These are phyloP conservation scores for Clitopilus passeckerianus DNA, from an alignment of 768 basidiomycete genomes.

Conservation along the genomic window DNA sequence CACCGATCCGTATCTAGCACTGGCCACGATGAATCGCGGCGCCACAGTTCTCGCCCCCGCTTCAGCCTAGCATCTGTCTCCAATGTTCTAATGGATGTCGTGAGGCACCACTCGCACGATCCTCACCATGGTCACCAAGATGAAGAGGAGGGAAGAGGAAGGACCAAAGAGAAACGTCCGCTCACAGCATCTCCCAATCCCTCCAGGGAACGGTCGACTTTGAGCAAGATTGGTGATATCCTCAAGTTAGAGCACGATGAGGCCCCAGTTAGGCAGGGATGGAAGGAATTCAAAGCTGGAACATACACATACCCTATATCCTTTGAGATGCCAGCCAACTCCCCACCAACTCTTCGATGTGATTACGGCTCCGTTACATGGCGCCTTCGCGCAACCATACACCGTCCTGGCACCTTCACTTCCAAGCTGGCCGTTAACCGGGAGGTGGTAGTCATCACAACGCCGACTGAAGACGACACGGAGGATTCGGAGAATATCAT, in stretches of 20 bases:
- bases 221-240: constrained; percentile 33
- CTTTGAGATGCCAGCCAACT: constrained; percentile 74
- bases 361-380: constrained; percentile 77
- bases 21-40: constrained; percentile 5
- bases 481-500: constrained; percentile 80
- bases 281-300: constrained; percentile 89
- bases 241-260: constrained; percentile 34
- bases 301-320: constrained; percentile 94
- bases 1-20: constrained; percentile 3
- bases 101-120: constrained; percentile 32
- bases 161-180: constrained; percentile 25
- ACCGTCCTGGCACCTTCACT: constrained; percentile 79
- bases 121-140: constrained; percentile 9
- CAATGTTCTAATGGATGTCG: constrained; percentile 40
- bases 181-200: constrained; percentile 5
- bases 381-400: constrained; percentile 75
- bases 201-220: constrained; percentile 27
- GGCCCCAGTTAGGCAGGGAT: constrained; percentile 44
- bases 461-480: constrained; percentile 78
- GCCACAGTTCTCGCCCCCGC: constrained; percentile 31
- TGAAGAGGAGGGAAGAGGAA: constrained; percentile 24
- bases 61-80: constrained; percentile 39
- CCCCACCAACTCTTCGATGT: constrained; percentile 73
- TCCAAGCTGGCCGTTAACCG: constrained; percentile 62
- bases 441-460: constrained; percentile 72